These are phyloP conservation scores for Viola pubescens DNA, from an alignment of 441 rosid species.

Conservation along the genomic window DNA sequence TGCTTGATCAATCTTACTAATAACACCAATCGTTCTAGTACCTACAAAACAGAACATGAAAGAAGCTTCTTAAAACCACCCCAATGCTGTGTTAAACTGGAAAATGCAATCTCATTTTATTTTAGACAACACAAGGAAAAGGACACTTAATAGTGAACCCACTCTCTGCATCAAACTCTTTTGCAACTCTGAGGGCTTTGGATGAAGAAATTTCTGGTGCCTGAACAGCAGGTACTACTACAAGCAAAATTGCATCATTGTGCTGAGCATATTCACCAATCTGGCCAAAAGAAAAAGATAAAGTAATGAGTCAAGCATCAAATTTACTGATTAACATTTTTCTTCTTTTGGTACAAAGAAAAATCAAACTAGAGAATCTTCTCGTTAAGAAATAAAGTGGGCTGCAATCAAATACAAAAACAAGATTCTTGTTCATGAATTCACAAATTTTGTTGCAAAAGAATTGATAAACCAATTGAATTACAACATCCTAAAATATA, in stretches of 20 bases:
- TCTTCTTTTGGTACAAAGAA: background rate
- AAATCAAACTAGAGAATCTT: background rate
- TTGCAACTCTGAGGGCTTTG: constrained; percentile 75
- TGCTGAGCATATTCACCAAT: constrained; percentile 63
- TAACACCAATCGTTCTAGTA: constrained; percentile 86
- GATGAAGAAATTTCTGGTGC: constrained; percentile 85
- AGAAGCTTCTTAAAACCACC: background rate
- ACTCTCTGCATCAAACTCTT: constrained; percentile 83
- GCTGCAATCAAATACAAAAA: background rate
- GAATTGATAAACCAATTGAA: too few species aligned
- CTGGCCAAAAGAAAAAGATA: constrained; percentile 32
- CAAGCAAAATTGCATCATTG: constrained; percentile 81
- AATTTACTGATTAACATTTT: background rate
- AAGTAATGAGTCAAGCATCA: constrained; percentile 19
- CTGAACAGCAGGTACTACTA: constrained; percentile 75
- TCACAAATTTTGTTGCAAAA: too few species aligned
- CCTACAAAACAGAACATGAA: constrained; percentile 29
- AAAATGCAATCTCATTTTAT: too few species aligned
- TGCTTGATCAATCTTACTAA: constrained; percentile 91
- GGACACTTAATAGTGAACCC: constrained; percentile 22
- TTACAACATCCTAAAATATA: too few species aligned
- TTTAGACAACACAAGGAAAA: constrained; percentile 1
- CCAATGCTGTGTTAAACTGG: too few species aligned
- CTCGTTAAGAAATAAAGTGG: background rate
- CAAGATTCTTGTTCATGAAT: background rate